Evolutionary conservation across 2,329 filamentous ascomycete genomes (phyloP), one percentile per base, ranked within the genome.

Genomic region (Pseudogymnoascus sp.): DNA sequence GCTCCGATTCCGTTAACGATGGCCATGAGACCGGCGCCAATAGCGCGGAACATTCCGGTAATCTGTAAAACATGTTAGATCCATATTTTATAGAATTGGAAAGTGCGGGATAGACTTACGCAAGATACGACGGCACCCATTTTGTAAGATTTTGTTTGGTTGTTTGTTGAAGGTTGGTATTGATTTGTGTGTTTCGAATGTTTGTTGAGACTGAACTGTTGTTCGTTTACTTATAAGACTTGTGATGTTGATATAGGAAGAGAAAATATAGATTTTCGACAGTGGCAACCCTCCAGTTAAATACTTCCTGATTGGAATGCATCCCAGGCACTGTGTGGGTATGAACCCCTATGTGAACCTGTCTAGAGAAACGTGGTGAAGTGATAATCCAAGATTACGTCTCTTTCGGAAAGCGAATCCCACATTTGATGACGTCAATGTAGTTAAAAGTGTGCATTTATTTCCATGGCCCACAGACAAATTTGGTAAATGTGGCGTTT

Each of bases 1-100:
- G 63, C 63, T 39, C 70, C 81, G 65, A 84, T 82, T 60, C 77
- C 80, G 67, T 82, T 81, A 65, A 84, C 78, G 65, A 84, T 77
- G 66, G 78, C 78, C 77, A 82, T 73, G 41, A 73, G 66, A 43
- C 69, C 69, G 26, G 67, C 62, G 35, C 72, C 72, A 63, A 73
- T 72, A 60, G 72, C 69, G 38, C 67, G 70, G 68, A 70, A 72
- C 43, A 73, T 52, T 61, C 66, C 64, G 31, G 66, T 65, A 61
- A 73, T 72, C 72, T 73, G 45, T 66, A n/a, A 33, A 31, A 23
- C 37, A 37, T 23, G 38, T 41, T 58, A 69, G 66, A 66, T 65
- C 16, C 14, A 11, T 10, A 16, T 16, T 37, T 37, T 29, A 14
- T 35, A 38, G 23, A 21, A 41, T 11, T 19, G 14, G 4, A 43